Conservation (phyloP, 1,284 basidiomycete genomes). For the Kalmanozyma brasiliensis region DNA sequence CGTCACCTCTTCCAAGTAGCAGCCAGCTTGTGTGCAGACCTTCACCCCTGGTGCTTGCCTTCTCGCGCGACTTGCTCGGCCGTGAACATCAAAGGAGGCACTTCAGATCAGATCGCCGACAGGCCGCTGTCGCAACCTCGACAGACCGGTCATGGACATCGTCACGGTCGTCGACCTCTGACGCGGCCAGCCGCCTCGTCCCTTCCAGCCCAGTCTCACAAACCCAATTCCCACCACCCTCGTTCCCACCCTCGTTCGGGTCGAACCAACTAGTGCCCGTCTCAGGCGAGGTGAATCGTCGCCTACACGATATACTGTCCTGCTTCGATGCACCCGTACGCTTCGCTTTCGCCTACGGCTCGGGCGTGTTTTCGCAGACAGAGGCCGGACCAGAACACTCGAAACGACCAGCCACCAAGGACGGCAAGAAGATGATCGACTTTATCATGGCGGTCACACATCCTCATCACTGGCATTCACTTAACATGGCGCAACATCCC, state of each 20-base stretch:
- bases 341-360: conserved; percentile 94
- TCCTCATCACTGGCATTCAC: conserved; percentile 89
- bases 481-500: conserved; percentile 90
- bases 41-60: neutral
- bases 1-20: neutral
- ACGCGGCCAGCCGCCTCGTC: conserved; percentile 13
- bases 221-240: conserved; percentile 26
- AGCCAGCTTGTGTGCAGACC: neutral
- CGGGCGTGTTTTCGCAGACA: conserved; percentile 87
- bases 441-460: conserved; percentile 95
- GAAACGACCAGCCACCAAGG: conserved; percentile 66
- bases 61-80: neutral
- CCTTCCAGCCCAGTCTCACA: conserved; percentile 19
- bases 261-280: conserved; percentile 58
- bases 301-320: conserved; percentile 44
- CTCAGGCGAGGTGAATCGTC: conserved; percentile 18
- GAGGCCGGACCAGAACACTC: conserved; percentile 71
- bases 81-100: neutral
- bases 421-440: conserved; percentile 78
- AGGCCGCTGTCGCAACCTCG: neutral
- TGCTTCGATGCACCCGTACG: conserved; percentile 81
- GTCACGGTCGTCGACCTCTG: conserved; percentile 8
- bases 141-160: conserved; percentile 1
- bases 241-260: conserved; percentile 57
- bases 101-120: neutral